These are phyloP conservation scores for Luffa aegyptiaca DNA, from an alignment of 306 rosid species.

Conservation along the genomic window DNA sequence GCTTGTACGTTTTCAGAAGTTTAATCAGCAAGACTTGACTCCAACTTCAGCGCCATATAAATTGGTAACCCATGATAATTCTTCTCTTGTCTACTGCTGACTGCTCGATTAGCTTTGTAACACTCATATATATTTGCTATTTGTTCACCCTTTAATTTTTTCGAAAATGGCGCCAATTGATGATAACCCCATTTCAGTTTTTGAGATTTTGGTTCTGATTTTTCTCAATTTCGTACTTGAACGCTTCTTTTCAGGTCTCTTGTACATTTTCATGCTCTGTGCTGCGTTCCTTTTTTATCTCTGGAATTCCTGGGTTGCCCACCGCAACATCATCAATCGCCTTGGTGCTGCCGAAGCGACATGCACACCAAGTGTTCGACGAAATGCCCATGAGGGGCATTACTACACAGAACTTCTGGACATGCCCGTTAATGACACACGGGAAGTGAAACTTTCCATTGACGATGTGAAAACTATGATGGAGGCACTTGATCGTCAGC, in stretches of 20 bases:
- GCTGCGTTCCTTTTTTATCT: neutral
- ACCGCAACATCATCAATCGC: neutral
- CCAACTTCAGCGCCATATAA: neutral
- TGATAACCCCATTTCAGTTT: neutral
- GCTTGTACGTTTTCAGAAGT: neutral
- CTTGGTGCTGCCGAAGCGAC: neutral
- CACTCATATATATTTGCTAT: neutral
- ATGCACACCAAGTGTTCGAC: neutral
- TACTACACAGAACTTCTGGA: neutral
- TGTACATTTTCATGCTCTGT: slow-evolving; percentile 8
- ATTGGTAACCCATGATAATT: neutral
- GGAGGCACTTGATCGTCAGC: slow-evolving; percentile 18
- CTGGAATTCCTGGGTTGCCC: neutral
- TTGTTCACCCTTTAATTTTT: neutral
- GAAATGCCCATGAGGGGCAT: neutral
- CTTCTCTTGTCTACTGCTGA: neutral
- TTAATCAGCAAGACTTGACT: neutral
- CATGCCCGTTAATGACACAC: neutral
- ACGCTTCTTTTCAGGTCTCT: slow-evolving; percentile 2
- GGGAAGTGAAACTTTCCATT: neutral
- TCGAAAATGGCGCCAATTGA: neutral
- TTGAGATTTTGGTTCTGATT: neutral
- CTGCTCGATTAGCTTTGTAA: neutral
- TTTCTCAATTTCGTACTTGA: neutral
- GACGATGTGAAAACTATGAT: slow-evolving; percentile 18